phyloP scores from a whole-genome alignment of 352 stramenopile genomes.

The Blastocystis sp. region DNA sequence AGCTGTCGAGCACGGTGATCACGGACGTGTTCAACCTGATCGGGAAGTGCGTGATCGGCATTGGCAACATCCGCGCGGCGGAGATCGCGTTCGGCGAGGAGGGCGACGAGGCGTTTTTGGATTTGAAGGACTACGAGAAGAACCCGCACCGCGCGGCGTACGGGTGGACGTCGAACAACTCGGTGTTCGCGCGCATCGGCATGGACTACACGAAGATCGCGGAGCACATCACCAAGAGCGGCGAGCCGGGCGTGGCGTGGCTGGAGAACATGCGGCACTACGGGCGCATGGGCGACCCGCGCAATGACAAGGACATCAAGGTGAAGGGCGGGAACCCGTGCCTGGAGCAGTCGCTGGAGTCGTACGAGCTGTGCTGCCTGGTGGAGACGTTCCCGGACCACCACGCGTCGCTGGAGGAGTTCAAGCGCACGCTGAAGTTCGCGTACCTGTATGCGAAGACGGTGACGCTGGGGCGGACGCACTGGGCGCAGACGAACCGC shows the following conservation, averaged over 20 bases:
- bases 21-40: constrained; percentile 87
- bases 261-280: constrained; percentile 87
- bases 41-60: constrained; percentile 82
- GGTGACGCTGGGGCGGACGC: constrained; percentile 84
- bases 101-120: constrained; percentile 79
- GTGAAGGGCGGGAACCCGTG: background rate
- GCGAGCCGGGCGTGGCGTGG: constrained; percentile 88
- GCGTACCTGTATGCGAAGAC: constrained; percentile 88
- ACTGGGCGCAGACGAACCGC: constrained; percentile 85
- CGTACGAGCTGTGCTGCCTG: constrained; percentile 86
- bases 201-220: constrained; percentile 86
- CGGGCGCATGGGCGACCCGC: constrained; percentile 82
- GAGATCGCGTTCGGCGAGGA: constrained; percentile 86
- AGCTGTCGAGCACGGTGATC: constrained; percentile 78
- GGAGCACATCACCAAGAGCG: constrained; percentile 80
- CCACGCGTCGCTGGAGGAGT: constrained; percentile 88
- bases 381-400: constrained; percentile 74
- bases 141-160: constrained; percentile 82
- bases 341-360: constrained; percentile 85
- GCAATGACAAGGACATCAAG: constrained; percentile 78
- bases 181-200: constrained; percentile 83
- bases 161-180: constrained; percentile 89
- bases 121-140: constrained; percentile 84
- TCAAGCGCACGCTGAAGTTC: constrained; percentile 80
- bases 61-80: constrained; percentile 85